These are phyloP conservation scores for Ophiostoma piceae DNA, from an alignment of 2,329 filamentous ascomycete species.

Conservation along the genomic window DNA sequence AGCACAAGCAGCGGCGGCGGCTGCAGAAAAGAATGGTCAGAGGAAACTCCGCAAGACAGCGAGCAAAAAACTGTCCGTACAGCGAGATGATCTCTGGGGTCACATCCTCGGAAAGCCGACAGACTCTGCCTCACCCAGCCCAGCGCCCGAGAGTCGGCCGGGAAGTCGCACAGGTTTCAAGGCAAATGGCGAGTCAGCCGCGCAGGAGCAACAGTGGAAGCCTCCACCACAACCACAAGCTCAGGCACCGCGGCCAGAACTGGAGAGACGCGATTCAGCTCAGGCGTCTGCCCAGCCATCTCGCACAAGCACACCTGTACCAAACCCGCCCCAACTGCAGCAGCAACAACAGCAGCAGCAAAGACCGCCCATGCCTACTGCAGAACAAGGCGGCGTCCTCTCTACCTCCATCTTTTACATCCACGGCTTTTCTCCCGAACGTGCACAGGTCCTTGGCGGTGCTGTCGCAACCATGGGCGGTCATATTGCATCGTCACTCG, in stretches of 20 bases:
- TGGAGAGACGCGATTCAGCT: neutral
- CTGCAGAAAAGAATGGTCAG: slow-evolving; percentile 50
- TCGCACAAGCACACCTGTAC: neutral
- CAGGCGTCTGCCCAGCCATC: neutral
- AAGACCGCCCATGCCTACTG: neutral
- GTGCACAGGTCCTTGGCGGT: slow-evolving; percentile 45
- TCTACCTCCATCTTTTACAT: slow-evolving; percentile 54
- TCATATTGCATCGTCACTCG: slow-evolving; percentile 39
- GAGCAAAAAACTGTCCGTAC: slow-evolving; percentile 73
- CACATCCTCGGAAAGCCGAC: slow-evolving; percentile 62
- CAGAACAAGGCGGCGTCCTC: slow-evolving; percentile 36
- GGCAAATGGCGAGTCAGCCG: slow-evolving; percentile 7
- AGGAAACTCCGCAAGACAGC: slow-evolving; percentile 84
- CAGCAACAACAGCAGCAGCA: neutral
- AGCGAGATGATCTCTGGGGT: slow-evolving; percentile 82
- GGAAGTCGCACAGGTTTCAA: neutral
- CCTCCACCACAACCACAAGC: neutral
- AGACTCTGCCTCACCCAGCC: neutral
- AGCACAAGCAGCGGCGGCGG: slow-evolving; percentile 36
- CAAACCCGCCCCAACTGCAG: neutral
- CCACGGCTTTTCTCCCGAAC: slow-evolving; percentile 52
- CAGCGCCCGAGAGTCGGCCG: neutral
- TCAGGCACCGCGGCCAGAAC: neutral
- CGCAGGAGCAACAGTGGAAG: slow-evolving; percentile 7
- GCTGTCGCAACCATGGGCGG: slow-evolving; percentile 48